Conservation (phyloP, 1,284 basidiomycete species). For the Puccinia hordei region DNA sequence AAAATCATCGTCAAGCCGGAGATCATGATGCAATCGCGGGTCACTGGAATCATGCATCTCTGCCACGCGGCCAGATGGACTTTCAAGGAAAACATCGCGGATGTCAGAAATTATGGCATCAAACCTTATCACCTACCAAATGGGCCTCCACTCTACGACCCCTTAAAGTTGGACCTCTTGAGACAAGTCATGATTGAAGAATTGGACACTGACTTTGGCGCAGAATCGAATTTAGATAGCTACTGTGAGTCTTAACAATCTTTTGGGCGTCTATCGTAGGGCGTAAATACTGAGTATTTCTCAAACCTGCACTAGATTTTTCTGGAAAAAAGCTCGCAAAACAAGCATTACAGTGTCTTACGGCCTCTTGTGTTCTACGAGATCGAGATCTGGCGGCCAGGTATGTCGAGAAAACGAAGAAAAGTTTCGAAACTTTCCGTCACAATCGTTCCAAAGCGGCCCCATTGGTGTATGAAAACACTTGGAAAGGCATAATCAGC, state of each 20-base stretch:
- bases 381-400: constrained; percentile 15
- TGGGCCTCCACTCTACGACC: not conserved
- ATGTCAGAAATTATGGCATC: constrained; percentile 18
- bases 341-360: constrained; percentile 48
- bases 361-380: constrained; percentile 35
- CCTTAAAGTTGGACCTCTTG: constrained; percentile 9
- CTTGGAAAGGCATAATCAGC: constrained; percentile 51
- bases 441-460: constrained; percentile 23
- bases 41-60: constrained; percentile 40
- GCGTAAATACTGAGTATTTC: not conserved
- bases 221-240: constrained; percentile 43
- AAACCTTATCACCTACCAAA: constrained; percentile 4
- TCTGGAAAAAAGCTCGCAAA: constrained; percentile 52
- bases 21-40: constrained; percentile 36
- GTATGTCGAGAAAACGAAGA: constrained; percentile 28
- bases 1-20: constrained; percentile 19
- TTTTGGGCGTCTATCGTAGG: not conserved
- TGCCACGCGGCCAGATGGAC: constrained; percentile 18
- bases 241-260: constrained; percentile 25
- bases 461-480: constrained; percentile 51
- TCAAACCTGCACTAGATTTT: constrained; percentile 33
- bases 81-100: constrained; percentile 30
- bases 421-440: constrained; percentile 37
- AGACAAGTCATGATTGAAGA: constrained; percentile 38
- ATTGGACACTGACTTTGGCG: constrained; percentile 37